Evolutionary conservation across 352 stramenopile species (phyloP).

Genomic region (Globisporangium cystogenes): DNA sequence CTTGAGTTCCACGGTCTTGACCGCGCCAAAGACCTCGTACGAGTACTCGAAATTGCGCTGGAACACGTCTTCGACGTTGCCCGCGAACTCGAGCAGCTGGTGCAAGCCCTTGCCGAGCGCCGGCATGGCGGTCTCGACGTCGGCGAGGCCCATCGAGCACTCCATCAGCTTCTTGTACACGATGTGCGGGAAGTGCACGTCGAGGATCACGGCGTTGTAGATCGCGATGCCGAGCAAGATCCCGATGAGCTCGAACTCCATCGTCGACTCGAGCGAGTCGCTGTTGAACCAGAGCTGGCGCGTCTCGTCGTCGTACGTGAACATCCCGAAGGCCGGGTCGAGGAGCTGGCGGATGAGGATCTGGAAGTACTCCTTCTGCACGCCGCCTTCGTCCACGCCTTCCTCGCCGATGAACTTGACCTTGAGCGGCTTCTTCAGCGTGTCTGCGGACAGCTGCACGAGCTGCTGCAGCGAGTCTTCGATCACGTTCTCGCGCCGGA

Average conservation of each 20-base stretch:
- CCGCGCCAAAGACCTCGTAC: constrained; percentile 72
- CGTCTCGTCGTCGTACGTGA: constrained; percentile 71
- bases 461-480: constrained; percentile 71
- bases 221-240: constrained; percentile 77
- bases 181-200: constrained; percentile 73
- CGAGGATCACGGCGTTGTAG: constrained; percentile 83
- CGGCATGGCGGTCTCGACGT: constrained; percentile 54
- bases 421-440: constrained; percentile 76
- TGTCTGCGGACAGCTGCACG: constrained; percentile 49
- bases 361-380: constrained; percentile 84
- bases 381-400: constrained; percentile 74
- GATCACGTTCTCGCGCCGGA: constrained; percentile 70
- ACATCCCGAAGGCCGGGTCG: constrained; percentile 75
- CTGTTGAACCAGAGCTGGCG: constrained; percentile 76
- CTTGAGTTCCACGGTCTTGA: constrained; percentile 79
- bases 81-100: constrained; percentile 61
- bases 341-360: constrained; percentile 71
- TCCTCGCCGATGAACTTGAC: constrained; percentile 84
- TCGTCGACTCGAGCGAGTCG: constrained; percentile 72
- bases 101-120: constrained; percentile 56
- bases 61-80: constrained; percentile 65
- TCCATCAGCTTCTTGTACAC: constrained; percentile 85
- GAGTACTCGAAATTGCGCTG: constrained; percentile 76
- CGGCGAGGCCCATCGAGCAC: constrained; percentile 36
- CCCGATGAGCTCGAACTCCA: constrained; percentile 86